Evolutionary conservation across 345 rosid genomes (phyloP), one percentile per base, ranked within the genome.

Genomic region (Mangifera indica): DNA sequence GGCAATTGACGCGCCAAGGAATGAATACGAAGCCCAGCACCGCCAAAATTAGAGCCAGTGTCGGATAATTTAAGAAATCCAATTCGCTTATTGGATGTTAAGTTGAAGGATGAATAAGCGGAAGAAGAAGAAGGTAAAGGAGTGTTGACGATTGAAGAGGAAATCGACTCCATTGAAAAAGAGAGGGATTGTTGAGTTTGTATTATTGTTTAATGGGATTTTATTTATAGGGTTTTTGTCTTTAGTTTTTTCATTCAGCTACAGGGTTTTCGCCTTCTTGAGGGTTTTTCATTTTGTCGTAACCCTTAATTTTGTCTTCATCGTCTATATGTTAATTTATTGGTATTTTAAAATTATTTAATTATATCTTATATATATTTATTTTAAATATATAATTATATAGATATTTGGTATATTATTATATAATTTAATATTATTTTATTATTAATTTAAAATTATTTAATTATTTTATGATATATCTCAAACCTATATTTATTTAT

Each of bases 131-230:
- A 74, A 49, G 81, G 62, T 1, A 78, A 72, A 63, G 84, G 72
- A 18, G 69, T n/a, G 60, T 56, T 70, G 72, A 78, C 40, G 74
- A 60, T 44, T 25, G 68, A 81, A 67, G 40, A 71, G 63, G 86
- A 82, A 6, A 85, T 69, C 57, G 90, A 69, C 65, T 89, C 97
- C 98, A 91, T 87, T 66, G 73, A 32, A 14, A 32, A 0, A 52
- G 24, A 40, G 64, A 46, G 26, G 24, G 15, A 24, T 29, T 13
- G 24, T 2, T 13, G 18, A 13, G 14, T 3, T 10, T 5, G 8
- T 44, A 6, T 12, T 46, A 14, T 46, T 21, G 22, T 11, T 25
- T 1, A 24, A 3, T 24, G 2, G 26, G 40, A 24, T 25, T 58
- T 29, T 25, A 18, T 4, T 4, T 13, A 49, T 13, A 49, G 53